These are phyloP conservation scores for Peronosclerospora sorghi DNA, from an alignment of 352 stramenopile species.

Conservation along the genomic window DNA sequence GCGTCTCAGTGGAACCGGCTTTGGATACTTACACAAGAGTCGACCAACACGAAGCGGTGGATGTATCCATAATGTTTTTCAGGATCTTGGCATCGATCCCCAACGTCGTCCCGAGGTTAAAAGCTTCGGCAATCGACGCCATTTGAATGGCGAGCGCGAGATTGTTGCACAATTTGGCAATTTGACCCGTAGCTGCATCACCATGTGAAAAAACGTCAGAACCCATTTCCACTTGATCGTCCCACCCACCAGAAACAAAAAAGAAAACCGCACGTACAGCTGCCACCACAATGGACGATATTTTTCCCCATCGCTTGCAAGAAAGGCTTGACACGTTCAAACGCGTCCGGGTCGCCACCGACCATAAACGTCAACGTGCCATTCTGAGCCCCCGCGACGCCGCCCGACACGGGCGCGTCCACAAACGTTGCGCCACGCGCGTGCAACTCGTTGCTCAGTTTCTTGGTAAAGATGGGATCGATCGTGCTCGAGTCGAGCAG, in stretches of 20 bases:
- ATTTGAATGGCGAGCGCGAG: conserved; percentile 95
- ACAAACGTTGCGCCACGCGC: conserved; percentile 62
- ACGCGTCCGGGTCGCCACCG: conserved; percentile 55
- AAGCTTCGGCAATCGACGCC: conserved; percentile 91
- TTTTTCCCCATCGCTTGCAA: conserved; percentile 91
- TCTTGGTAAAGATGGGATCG: conserved; percentile 87
- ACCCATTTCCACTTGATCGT: not conserved
- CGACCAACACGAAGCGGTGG: conserved; percentile 94
- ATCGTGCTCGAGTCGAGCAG: conserved; percentile 95
- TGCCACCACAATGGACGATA: conserved; percentile 87
- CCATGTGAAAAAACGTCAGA: not conserved
- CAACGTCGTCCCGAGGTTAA: conserved; percentile 92
- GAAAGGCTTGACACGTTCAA: conserved; percentile 65
- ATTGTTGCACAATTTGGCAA: conserved; percentile 98
- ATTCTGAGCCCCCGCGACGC: conserved; percentile 91
- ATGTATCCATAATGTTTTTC: conserved; percentile 94
- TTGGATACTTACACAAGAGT: conserved; percentile 78
- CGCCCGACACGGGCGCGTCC: conserved; percentile 94
- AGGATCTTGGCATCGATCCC: conserved; percentile 92
- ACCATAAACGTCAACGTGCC: conserved; percentile 98
- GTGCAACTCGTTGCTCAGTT: conserved; percentile 62
- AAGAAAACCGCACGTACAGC: conserved; percentile 54
- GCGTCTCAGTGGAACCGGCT: too few relatives aligned
- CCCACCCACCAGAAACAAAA: too few relatives aligned
- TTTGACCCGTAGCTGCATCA: conserved; percentile 50